These are phyloP conservation scores for Cercospora brassicicola DNA, from an alignment of 2,329 filamentous ascomycete genomes.

Conservation along the genomic window DNA sequence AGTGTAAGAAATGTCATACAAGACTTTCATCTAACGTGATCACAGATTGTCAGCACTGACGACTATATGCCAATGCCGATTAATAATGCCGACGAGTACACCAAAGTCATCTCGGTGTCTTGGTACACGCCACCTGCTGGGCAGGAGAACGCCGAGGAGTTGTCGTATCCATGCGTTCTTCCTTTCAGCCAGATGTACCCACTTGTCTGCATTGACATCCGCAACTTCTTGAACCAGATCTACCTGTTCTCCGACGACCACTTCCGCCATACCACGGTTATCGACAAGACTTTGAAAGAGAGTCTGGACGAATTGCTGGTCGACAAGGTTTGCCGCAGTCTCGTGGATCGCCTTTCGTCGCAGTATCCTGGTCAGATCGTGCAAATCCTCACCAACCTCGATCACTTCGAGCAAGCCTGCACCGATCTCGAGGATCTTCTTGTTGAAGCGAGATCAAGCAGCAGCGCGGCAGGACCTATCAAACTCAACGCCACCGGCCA, in stretches of 20 bases:
- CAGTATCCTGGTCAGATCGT: conserved; percentile 98
- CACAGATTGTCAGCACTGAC: conserved; percentile 74
- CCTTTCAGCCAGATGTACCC: conserved; percentile 99
- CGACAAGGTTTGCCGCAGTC: conserved; percentile 83
- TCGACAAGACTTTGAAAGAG: conserved; percentile 85
- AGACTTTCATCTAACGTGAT: conserved; percentile 4
- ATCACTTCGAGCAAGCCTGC: conserved; percentile 94
- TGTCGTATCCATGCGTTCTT: conserved; percentile 84
- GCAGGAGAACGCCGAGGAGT: conserved; percentile 71
- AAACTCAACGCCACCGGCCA: conserved; percentile 78
- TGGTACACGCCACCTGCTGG: conserved; percentile 75
- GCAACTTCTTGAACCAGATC: conserved; percentile 96
- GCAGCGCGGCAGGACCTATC: conserved; percentile 76
- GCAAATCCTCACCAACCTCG: conserved; percentile 94
- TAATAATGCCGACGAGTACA: conserved; percentile 83
- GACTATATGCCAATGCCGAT: conserved; percentile 99
- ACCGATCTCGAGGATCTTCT: conserved; percentile 83
- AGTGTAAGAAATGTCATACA: background rate
- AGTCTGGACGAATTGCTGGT: conserved; percentile 93
- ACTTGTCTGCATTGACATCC: conserved; percentile 94
- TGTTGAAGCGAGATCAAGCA: conserved; percentile 78
- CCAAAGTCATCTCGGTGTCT: conserved; percentile 91
- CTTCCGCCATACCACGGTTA: conserved; percentile 84
- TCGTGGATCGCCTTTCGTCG: conserved; percentile 83
- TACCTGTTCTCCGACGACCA: conserved; percentile 97